Conservation (phyloP, 495 filamentous ascomycete species). For the Glarea lozoyensis region DNA sequence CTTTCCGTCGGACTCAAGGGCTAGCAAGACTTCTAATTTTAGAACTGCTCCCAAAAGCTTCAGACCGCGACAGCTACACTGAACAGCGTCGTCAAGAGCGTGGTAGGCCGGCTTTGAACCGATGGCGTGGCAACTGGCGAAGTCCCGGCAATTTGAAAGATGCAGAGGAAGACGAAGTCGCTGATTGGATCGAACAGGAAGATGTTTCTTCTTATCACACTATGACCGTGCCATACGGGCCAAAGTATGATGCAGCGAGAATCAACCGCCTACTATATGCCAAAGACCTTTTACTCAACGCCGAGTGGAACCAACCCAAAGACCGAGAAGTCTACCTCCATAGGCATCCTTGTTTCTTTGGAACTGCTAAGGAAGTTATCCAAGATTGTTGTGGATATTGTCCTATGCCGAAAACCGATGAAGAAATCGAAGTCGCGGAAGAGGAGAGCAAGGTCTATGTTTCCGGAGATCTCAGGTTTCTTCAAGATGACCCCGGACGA, state of each 20-base stretch:
- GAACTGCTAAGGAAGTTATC: conserved; percentile 55
- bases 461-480: conserved; percentile 58
- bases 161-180: conserved; percentile 61
- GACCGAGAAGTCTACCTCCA: conserved; percentile 65
- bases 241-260: conserved; percentile 56
- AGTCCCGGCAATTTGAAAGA: conserved; percentile 55
- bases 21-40: conserved; percentile 75
- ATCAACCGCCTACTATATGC: conserved; percentile 74
- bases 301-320: conserved; percentile 72
- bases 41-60: conserved; percentile 59
- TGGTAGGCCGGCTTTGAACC: conserved; percentile 41
- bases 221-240: conserved; percentile 70
- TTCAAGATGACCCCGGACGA: conserved; percentile 70
- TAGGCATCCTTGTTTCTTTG: conserved; percentile 71
- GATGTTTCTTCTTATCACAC: conserved; percentile 71
- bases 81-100: conserved; percentile 58
- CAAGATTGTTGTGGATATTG: conserved; percentile 74
- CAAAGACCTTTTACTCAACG: conserved; percentile 73
- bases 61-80: conserved; percentile 57
- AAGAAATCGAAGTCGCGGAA: conserved; percentile 59
- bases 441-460: conserved; percentile 67
- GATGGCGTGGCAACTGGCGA: conserved; percentile 19
- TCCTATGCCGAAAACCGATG: conserved; percentile 54
- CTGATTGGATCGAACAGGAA: conserved; percentile 68
- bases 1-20: conserved; percentile 61